Base-by-base conservation (phyloP, 2,329 filamentous ascomycete genomes). In the Ascochyta clinopodiicola region DNA sequence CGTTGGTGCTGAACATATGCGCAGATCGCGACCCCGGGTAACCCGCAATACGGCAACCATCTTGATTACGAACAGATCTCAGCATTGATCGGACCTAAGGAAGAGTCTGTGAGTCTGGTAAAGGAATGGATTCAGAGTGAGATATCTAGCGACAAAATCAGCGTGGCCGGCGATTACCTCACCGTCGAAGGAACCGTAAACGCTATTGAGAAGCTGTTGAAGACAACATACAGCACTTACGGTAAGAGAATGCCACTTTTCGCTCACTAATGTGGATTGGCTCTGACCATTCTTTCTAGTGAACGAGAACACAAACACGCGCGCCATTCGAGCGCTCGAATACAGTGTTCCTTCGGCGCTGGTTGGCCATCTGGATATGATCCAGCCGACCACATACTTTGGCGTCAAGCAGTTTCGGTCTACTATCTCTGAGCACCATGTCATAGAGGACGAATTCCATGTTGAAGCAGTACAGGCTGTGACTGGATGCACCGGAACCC, bases 131-230 rank as follows among this genome's bases (percentile, higher is more conserved):
- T 86, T 4, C 63, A 68, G 8, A 78, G 78, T 51, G 78, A 84
- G 65, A 81, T 77, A 9, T 76, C 71, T 36, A 54, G 73, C 9
- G 59, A 64, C 7, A 80, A 82, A 65, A 81, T 76, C 57, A 74
- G 79, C 0, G 78, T 81, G 15, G 80, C 79, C 59, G 83, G 59
- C 40, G 82, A 85, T 61, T 85, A 82, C 79, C 77, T 85, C 56
- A 79, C 77, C 17, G 72, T 84, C 3, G 67, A 77, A 17, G 70
- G 84, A 10, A 78, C 81, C 2, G 76, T 86, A 9, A 70, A 72
- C 31, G 70, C 76, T 25, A 76, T 80, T 9, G 83, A 86, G 62
- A 72, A 75, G 19, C 77, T 85, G 2, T 75, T 86, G 27, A 68
- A 75, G 51, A 75, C 77, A 43, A 70, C 77, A 45, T 78, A 78